Evolutionary conservation across 192 early-diverging fungal species (phyloP).

Genomic region (Podochytrium sp.): DNA sequence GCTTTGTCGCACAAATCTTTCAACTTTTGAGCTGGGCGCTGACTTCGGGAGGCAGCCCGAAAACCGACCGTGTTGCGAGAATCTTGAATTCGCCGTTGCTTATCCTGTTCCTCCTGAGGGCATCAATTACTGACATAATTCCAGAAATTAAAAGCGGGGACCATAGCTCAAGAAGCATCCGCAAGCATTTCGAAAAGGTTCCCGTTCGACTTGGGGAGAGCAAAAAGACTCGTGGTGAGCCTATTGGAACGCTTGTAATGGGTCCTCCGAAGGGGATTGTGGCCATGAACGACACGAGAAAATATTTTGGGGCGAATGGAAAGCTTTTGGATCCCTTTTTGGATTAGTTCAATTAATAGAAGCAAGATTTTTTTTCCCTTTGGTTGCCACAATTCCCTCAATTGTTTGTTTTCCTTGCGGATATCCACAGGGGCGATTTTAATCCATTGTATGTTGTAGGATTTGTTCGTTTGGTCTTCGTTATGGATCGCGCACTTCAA

Average conservation of each 20-base stretch:
- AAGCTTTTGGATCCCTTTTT: too few species aligned
- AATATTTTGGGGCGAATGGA: too few species aligned
- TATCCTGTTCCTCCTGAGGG: neutral
- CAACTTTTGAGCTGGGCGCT: conserved; percentile 9
- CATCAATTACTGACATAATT: neutral
- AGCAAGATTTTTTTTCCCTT: too few species aligned
- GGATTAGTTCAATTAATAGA: too few species aligned
- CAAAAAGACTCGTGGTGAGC: conserved; percentile 19
- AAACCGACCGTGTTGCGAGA: conserved; percentile 1
- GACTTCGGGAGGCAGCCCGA: conserved; percentile 11
- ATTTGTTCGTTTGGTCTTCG: too few species aligned
- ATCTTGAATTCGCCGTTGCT: conserved; percentile 6
- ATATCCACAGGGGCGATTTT: too few species aligned
- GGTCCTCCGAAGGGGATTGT: neutral
- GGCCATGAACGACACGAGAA: neutral
- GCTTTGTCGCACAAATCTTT: conserved; percentile 4
- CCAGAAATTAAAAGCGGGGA: conserved; percentile 9
- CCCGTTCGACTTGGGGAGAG: conserved; percentile 6
- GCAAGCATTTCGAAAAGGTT: neutral
- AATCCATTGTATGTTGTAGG: too few species aligned
- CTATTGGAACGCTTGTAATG: neutral
- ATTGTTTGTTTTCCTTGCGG: too few species aligned
- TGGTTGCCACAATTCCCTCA: too few species aligned
- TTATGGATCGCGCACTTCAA: too few species aligned
- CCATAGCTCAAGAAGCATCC: conserved; percentile 7